Base-by-base conservation (phyloP, 768 basidiomycete species). In the Harrya chromipes region DNA sequence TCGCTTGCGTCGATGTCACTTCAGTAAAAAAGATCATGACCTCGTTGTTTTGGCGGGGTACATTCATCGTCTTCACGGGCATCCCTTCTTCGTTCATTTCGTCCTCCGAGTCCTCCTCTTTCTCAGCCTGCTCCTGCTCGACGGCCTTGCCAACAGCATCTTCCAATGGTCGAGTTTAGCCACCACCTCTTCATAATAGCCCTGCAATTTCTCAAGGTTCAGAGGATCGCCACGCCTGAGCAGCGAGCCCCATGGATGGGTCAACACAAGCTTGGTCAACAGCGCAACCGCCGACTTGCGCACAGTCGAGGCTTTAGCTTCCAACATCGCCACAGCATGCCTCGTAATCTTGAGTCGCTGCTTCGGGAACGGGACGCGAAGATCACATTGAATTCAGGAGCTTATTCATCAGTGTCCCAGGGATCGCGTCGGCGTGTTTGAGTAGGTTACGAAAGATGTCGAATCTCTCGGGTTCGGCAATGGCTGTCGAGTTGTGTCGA, bases 181-280 rank as follows among this genome's bases (percentile, higher is more conserved):
- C 36, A 72, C 74, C 16, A 87, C 76, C 13, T 71, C 73, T 16
- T 79, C 72, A 62, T 93, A 94, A 35, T 87, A 74, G 21, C 74
- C 74, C 58, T 90, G 80, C 83, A 88, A 97, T 54, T 85, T 79
- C 1, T 75, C 74, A 9, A 84, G 69, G 45, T 83, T 81, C 43
- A 99, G 71, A 39, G 79, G 76, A 1, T 94, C 95, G 0, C 94
- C 95, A 60, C 94, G 84, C 71, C 87, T 78, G 14, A 82, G 59
- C n/a, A n/a, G n/a, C n/a, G n/a, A n/a, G 0, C 85, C 87, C 66
- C 90, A 98, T 4, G 94, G 94, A 70, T 99, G 94, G 0, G 94
- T 97, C 49, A 77, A 50, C 40, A 98, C 69, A 23, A 97, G 73
- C 60, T 82, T 82, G 39, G 81, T 79, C 19, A 98, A 69, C 23